Percentiles rank a stretch among this genome's conserved stretches.
Conservation (phyloP, 495 filamentous ascomycete genomes). For the Parathielavia hyrcaniae region DNA sequence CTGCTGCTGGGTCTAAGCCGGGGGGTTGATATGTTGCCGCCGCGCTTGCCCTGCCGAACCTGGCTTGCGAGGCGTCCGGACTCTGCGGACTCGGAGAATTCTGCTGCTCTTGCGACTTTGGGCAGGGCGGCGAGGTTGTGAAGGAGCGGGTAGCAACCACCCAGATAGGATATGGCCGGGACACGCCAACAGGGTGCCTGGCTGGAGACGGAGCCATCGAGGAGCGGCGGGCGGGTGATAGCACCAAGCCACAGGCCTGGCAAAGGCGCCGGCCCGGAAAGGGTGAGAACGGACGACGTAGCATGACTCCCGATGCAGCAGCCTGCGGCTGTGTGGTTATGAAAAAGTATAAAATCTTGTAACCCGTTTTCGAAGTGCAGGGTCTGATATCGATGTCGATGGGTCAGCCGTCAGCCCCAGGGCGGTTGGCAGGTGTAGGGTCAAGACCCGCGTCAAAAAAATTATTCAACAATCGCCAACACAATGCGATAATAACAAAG, state of each 20-base stretch:
- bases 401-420: too few relatives aligned
- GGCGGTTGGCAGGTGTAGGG: too few relatives aligned
- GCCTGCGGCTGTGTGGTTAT: neutral
- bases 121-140: slow-evolving; percentile 20
- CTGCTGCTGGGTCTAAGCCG: slow-evolving; percentile 17
- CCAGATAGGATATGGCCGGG: slow-evolving; percentile 14
- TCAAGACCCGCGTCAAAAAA: too few relatives aligned
- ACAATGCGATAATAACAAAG: neutral
- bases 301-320: slow-evolving; percentile 12
- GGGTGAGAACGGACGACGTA: slow-evolving; percentile 20
- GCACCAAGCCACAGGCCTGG: slow-evolving; percentile 27
- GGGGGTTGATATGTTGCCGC: slow-evolving; percentile 4
- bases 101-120: slow-evolving; percentile 23
- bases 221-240: slow-evolving; percentile 21
- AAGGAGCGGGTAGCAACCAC: slow-evolving; percentile 22
- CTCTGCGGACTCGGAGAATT: slow-evolving; percentile 2
- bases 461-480: too few relatives aligned
- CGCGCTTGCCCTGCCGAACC: slow-evolving; percentile 17
- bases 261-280: slow-evolving; percentile 22
- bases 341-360: neutral
- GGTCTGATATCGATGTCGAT: too few relatives aligned
- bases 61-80: slow-evolving; percentile 6
- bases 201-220: slow-evolving; percentile 21
- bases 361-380: too few relatives aligned
- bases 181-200: slow-evolving; percentile 17